phyloP scores from a whole-genome alignment of 169 alveolate species.

The Perkinsus chesapeaki region DNA sequence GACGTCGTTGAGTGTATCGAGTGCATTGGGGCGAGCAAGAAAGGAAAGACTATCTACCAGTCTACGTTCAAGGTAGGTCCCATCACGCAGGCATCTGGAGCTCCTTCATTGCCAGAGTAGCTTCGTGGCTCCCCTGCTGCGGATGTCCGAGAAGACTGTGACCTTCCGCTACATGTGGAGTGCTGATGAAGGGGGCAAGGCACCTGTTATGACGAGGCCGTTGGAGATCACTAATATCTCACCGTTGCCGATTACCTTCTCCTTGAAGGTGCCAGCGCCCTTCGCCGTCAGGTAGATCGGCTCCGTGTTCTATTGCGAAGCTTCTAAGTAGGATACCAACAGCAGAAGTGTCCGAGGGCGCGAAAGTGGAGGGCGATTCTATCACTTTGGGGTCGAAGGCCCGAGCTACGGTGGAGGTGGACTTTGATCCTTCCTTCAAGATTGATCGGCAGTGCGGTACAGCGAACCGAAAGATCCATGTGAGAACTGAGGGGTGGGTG shows the following conservation, averaged over 20 bases:
- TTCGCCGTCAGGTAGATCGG: slow-evolving; percentile 59
- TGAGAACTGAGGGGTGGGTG: slow-evolving; percentile 42
- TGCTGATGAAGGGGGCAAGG: slow-evolving; percentile 62
- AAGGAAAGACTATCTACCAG: slow-evolving; percentile 55
- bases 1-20: slow-evolving; percentile 70
- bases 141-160: slow-evolving; percentile 61
- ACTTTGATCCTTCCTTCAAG: slow-evolving; percentile 63
- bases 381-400: slow-evolving; percentile 61
- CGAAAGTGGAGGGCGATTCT: not conserved
- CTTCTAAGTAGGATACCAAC: not conserved
- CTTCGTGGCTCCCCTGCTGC: slow-evolving; percentile 68
- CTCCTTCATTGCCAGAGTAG: slow-evolving; percentile 11
- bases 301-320: not conserved
- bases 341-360: not conserved
- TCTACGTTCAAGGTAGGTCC: slow-evolving; percentile 56
- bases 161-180: slow-evolving; percentile 71
- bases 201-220: slow-evolving; percentile 44
- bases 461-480: slow-evolving; percentile 42
- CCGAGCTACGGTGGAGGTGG: slow-evolving; percentile 56
- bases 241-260: slow-evolving; percentile 64
- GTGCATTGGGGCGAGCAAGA: slow-evolving; percentile 67
- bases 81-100: too few species aligned
- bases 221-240: slow-evolving; percentile 65
- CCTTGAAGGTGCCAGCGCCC: slow-evolving; percentile 64
- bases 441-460: slow-evolving; percentile 35